Percentiles rank a stretch among this genome's conserved stretches.
phyloP scores from a whole-genome alignment of 2,329 filamentous ascomycete genomes.

The Exophiala viscosa region DNA sequence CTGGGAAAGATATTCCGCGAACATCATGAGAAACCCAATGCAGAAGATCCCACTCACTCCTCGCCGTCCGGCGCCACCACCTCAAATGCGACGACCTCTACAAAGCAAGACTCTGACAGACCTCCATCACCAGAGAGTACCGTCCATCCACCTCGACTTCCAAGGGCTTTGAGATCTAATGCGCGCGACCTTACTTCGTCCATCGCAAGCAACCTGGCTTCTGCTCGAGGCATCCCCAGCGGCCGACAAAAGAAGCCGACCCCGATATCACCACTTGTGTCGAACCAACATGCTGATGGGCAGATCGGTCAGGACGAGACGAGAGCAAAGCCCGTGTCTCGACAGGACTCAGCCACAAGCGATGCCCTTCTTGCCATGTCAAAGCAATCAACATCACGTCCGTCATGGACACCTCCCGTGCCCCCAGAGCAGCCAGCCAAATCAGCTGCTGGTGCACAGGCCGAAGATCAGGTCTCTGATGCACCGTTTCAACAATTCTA shows the following conservation, averaged over 20 bases:
- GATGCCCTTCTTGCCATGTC: constrained; percentile 7
- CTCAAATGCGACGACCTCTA: not conserved
- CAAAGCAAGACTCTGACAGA: constrained; percentile 26
- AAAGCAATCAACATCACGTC: constrained; percentile 10
- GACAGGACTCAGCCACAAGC: constrained; percentile 4
- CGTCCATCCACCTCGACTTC: constrained; percentile 39
- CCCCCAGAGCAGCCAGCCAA: constrained; percentile 30
- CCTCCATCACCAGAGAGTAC: constrained; percentile 33
- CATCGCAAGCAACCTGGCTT: constrained; percentile 83
- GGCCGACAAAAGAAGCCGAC: not conserved
- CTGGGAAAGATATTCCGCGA: constrained; percentile 78
- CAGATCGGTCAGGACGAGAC: constrained; percentile 54
- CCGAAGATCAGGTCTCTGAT: constrained; percentile 47
- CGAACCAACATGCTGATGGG: constrained; percentile 68
- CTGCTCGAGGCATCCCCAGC: constrained; percentile 71
- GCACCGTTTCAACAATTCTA: constrained; percentile 90
- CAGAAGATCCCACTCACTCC: not conserved
- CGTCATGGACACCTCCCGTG: constrained; percentile 28
- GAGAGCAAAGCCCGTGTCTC: constrained; percentile 5
- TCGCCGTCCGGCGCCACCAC: not conserved
- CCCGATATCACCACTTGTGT: constrained; percentile 63
- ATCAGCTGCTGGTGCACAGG: constrained; percentile 31
- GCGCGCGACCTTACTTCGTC: constrained; percentile 72
- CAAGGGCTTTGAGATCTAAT: constrained; percentile 43
- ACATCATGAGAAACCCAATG: constrained; percentile 54